phyloP scores from a whole-genome alignment of 768 basidiomycete species.

The Hypholoma sublateritium region DNA sequence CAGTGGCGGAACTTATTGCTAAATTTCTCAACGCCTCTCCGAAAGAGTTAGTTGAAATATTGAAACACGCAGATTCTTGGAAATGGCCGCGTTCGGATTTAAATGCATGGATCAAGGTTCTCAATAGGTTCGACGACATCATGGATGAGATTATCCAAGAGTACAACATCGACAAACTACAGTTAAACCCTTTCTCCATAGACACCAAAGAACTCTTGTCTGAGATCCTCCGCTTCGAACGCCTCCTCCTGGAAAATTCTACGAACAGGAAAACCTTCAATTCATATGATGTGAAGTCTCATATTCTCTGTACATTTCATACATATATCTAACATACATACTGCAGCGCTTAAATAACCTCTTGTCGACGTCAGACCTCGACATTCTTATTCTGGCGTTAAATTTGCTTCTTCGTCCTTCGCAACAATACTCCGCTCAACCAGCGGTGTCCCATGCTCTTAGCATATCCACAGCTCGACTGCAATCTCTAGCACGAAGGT shows the following conservation, averaged over 20 bases:
- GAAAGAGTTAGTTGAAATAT: constrained; percentile 67
- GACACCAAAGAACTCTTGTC: constrained; percentile 71
- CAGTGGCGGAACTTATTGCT: constrained; percentile 78
- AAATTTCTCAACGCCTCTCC: constrained; percentile 65
- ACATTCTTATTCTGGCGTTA: constrained; percentile 80
- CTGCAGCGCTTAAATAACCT: constrained; percentile 85
- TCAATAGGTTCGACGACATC: constrained; percentile 93
- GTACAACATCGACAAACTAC: constrained; percentile 85
- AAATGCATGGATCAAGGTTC: constrained; percentile 92
- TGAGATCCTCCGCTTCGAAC: constrained; percentile 86
- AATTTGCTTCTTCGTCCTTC: constrained; percentile 89
- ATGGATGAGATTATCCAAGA: constrained; percentile 80
- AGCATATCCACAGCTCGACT: constrained; percentile 81
- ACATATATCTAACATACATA: constrained; percentile 6
- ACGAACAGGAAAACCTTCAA: constrained; percentile 96
- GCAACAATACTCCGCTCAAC: constrained; percentile 91
- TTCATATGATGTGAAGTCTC: constrained; percentile 86
- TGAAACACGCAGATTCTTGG: constrained; percentile 79
- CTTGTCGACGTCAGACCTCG: constrained; percentile 85
- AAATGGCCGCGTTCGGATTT: constrained; percentile 96
- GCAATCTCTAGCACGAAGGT: constrained; percentile 80
- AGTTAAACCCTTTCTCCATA: constrained; percentile 76
- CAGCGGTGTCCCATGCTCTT: constrained; percentile 80
- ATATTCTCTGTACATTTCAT: not conserved
- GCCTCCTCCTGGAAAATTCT: constrained; percentile 91